Evolutionary conservation across 495 filamentous ascomycete species (phyloP).

Genomic region (Immersiella caudata): DNA sequence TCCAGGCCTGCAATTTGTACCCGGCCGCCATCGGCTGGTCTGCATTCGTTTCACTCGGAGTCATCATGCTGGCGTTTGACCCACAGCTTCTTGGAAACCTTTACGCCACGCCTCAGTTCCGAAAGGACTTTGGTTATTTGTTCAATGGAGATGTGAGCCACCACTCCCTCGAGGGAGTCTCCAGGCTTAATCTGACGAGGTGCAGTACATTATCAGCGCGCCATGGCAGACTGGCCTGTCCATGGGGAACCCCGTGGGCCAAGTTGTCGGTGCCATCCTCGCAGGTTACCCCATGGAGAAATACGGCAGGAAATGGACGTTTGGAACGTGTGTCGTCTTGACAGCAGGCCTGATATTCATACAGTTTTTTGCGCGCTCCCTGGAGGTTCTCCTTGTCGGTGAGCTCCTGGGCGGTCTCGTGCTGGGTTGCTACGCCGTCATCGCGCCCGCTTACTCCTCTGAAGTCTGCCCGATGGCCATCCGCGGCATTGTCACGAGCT

Average conservation of each 20-base stretch:
- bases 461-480: constrained; percentile 64
- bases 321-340: constrained; percentile 44
- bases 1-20: constrained; percentile 41
- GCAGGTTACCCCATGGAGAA: constrained; percentile 51
- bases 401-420: constrained; percentile 58
- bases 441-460: constrained; percentile 64
- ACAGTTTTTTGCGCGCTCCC: constrained; percentile 57
- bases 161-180: background rate
- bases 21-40: constrained; percentile 49
- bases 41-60: constrained; percentile 46
- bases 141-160: constrained; percentile 38
- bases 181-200: background rate
- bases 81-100: constrained; percentile 49
- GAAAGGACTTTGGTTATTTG: constrained; percentile 46
- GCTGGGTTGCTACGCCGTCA: constrained; percentile 55
- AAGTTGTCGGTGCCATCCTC: constrained; percentile 50
- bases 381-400: constrained; percentile 49
- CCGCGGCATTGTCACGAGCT: constrained; percentile 59
- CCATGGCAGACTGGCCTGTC: constrained; percentile 54
- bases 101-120: constrained; percentile 50
- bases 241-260: constrained; percentile 48
- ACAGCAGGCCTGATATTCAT: constrained; percentile 57
- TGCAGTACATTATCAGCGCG: constrained; percentile 37
- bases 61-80: constrained; percentile 52
- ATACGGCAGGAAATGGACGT: constrained; percentile 50